A percentile compares a stretch with the other conserved stretches of the same genome.
These are phyloP conservation scores for Zygotorulaspora chibaensis DNA, from an alignment of 805 yeast genomes.

Conservation along the genomic window DNA sequence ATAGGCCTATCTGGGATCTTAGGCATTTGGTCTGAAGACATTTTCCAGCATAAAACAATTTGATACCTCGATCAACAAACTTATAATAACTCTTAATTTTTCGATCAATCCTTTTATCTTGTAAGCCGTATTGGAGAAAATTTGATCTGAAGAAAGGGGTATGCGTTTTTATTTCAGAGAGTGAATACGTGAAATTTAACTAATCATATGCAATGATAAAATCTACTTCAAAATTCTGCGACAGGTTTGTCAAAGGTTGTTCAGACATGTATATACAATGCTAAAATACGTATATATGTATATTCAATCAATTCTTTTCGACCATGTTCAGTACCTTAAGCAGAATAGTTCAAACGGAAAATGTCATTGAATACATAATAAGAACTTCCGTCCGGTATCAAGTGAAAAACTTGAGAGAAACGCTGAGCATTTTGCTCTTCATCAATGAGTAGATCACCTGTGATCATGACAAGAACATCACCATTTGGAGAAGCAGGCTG, in stretches of 20 bases:
- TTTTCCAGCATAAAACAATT: conserved; percentile 1
- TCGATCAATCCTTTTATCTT: not conserved
- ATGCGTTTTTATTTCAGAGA: too few species aligned
- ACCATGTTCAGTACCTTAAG: conserved; percentile 30
- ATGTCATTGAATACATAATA: conserved; percentile 96
- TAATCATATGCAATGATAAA: too few species aligned
- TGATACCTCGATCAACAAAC: not conserved
- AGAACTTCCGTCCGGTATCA: conserved; percentile 86
- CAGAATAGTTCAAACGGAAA: conserved; percentile 86
- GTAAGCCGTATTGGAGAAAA: too few species aligned
- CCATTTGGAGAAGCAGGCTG: conserved; percentile 94
- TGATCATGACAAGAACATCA: conserved; percentile 94
- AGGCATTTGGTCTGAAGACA: conserved; percentile 22
- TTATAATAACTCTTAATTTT: not conserved
- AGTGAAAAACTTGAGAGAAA: conserved; percentile 95
- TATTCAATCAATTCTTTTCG: too few species aligned
- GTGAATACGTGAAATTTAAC: too few species aligned
- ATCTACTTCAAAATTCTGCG: too few species aligned
- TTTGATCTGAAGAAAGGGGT: too few species aligned
- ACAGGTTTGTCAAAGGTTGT: too few species aligned
- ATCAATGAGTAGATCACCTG: conserved; percentile 87
- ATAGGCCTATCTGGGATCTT: conserved; percentile 33
- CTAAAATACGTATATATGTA: too few species aligned
- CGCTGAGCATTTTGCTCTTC: conserved; percentile 95
- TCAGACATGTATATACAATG: too few species aligned